Evolutionary conservation across 1,139 yeast species (phyloP).

Genomic region (Geotrichum restrictum): DNA sequence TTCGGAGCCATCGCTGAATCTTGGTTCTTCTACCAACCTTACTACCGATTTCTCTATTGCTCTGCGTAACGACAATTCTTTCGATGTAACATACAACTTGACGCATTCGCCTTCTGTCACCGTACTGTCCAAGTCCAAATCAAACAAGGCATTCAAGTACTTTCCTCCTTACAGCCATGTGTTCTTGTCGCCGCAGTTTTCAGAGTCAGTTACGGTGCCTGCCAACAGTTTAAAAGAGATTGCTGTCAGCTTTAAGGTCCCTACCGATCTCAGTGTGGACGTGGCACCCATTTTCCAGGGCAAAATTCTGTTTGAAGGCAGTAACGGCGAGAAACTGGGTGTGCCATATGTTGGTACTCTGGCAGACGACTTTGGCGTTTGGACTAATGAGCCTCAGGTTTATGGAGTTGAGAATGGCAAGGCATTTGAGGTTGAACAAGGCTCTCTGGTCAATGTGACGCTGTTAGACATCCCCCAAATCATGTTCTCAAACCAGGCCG

Average conservation of each 20-base stretch:
- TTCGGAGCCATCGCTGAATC: constrained; percentile 22
- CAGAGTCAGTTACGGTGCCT: constrained; percentile 6
- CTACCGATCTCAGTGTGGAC: background rate
- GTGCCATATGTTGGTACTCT: constrained; percentile 14
- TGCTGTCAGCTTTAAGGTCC: constrained; percentile 5
- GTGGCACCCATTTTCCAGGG: constrained; percentile 13
- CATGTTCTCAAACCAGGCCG: constrained; percentile 3
- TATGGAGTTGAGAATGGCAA: background rate
- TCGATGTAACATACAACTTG: constrained; percentile 22
- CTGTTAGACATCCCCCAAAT: constrained; percentile 10
- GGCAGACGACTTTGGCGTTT: constrained; percentile 3
- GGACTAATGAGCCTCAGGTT: constrained; percentile 11
- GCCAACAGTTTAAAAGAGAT: constrained; percentile 5
- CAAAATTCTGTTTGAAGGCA: constrained; percentile 7
- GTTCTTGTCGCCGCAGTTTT: constrained; percentile 2
- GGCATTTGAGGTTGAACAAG: constrained; percentile 3
- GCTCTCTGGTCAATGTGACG: constrained; percentile 1
- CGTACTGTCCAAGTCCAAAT: constrained; percentile 9
- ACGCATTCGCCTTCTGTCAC: constrained; percentile 23
- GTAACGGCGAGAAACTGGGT: constrained; percentile 5
- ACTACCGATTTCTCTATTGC: constrained; percentile 21
- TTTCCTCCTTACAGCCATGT: constrained; percentile 21
- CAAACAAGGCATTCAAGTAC: constrained; percentile 8
- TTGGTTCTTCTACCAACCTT: constrained; percentile 19
- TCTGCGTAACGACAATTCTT: constrained; percentile 20